Evolutionary conservation across 192 early-diverging fungal genomes (phyloP).

Genomic region (Rhizophlyctis rosea): DNA sequence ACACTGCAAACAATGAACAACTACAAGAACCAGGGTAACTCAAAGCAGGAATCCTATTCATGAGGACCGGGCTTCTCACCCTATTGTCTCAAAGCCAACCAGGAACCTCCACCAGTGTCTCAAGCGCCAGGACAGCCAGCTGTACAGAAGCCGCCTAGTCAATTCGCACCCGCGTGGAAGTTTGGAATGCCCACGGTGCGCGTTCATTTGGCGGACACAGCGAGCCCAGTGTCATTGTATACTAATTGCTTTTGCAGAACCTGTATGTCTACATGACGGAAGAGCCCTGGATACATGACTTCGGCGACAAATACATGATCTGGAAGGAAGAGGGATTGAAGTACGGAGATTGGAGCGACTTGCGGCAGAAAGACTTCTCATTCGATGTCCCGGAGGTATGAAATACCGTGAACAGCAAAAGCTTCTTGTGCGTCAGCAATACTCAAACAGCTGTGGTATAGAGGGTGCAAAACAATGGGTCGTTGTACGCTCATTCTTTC

Average conservation of each 20-base stretch:
- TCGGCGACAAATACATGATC: slow-evolving; percentile 24
- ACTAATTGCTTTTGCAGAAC: slow-evolving; percentile 17
- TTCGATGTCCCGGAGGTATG: slow-evolving; percentile 21
- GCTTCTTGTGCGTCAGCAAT: not conserved
- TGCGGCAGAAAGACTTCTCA: slow-evolving; percentile 21
- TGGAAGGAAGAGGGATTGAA: slow-evolving; percentile 36
- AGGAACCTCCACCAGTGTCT: no score
- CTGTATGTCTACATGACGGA: slow-evolving; percentile 30
- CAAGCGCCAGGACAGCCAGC: no score
- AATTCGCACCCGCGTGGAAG: slow-evolving; percentile 8
- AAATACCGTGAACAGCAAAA: not conserved
- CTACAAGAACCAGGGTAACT: no score
- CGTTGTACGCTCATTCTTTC: slow-evolving; percentile 49
- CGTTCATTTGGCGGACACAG: not conserved
- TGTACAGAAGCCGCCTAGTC: no score
- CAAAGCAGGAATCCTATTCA: no score
- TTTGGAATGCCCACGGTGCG: slow-evolving; percentile 6
- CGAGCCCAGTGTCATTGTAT: not conserved
- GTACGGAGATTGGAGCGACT: slow-evolving; percentile 36
- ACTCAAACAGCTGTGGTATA: not conserved
- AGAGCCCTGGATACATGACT: slow-evolving; percentile 17
- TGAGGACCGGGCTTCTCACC: no score
- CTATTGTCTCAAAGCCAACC: no score
- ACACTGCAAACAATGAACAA: no score
- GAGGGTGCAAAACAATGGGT: slow-evolving; percentile 45